phyloP scores from a whole-genome alignment of 805 yeast species.

The Suhomyces prunicola region DNA sequence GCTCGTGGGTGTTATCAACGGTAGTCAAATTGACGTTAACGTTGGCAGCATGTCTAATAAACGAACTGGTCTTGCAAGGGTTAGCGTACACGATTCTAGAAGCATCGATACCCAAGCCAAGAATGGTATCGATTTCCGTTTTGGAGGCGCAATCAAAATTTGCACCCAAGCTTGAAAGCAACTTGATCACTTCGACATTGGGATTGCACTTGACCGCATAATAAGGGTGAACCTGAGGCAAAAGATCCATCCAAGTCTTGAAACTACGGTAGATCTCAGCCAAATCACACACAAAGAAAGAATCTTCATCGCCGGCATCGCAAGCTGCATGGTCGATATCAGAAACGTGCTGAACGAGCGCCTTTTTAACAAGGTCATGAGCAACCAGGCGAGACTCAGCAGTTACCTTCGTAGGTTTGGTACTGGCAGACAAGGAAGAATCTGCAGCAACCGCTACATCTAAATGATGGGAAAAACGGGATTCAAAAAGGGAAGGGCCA shows the following conservation, averaged over 20 bases:
- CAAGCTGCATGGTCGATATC: conserved; percentile 55
- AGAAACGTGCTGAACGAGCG: conserved; percentile 39
- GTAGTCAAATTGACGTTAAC: conserved; percentile 68
- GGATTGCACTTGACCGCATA: conserved; percentile 96
- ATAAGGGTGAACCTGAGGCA: conserved; percentile 80
- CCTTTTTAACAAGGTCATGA: conserved; percentile 11
- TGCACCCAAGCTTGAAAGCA: conserved; percentile 60
- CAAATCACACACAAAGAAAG: conserved; percentile 86
- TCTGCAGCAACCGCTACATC: background rate
- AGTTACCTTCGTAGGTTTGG: background rate
- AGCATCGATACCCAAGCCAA: conserved; percentile 61
- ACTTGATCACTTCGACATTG: conserved; percentile 53
- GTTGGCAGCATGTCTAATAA: conserved; percentile 65
- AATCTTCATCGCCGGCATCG: conserved; percentile 74
- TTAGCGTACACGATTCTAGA: conserved; percentile 82
- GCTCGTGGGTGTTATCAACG: conserved; percentile 84
- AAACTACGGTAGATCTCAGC: conserved; percentile 65
- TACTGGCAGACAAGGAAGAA: background rate
- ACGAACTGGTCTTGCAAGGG: conserved; percentile 89
- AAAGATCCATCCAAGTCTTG: conserved; percentile 55
- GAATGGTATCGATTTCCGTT: conserved; percentile 69
- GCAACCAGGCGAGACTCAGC: background rate
- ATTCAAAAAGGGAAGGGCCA: conserved; percentile 7
- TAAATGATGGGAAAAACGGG: background rate
- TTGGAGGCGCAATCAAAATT: conserved; percentile 94